Base-by-base conservation (phyloP, 2,329 filamentous ascomycete species). In the Cryphonectria naterciae region DNA sequence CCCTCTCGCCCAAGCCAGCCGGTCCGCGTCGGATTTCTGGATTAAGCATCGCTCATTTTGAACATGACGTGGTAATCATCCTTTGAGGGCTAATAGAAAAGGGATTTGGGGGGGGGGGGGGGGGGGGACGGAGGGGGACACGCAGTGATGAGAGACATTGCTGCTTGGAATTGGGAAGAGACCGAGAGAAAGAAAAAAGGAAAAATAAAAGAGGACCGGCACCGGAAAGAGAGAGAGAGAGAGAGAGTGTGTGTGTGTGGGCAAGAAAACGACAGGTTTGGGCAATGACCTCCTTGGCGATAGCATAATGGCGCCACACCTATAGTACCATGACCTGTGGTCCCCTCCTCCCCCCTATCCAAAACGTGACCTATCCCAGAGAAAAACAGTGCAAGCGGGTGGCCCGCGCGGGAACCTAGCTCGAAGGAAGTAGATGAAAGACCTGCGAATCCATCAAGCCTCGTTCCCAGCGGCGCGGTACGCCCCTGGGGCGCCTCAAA, bases 401-500 rank as follows among this genome's bases (percentile, higher is more conserved):
- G 28, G 28, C 54, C 54, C 28, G 28, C 54, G 25, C 54, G 54
- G 54, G 54, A 58, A 58, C 25, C 54, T 58, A 58, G 54, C 54
- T 32, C 54, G 54, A 32, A 58, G 54, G 25, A 32, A 32, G 54
- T 32, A 58, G 54, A 58, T 32, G 25, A 17, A 52, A 28, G 46
- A 11, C 25, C 28, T 25, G 35, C 37, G 3, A 39, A 39, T n/a
- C 60, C 60, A 58, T 32, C 54, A 58, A 58, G 54, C 54, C 37
- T 46, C 61, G 61, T 64, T 64, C 61, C 61, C 61, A 25, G 39
- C 61, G 11, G 7, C 37, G 32, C n/a, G 61, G 61, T 64, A 64
- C 37, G 39, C 61, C 11, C 17, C 19, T 39, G 25, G 7, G 7
- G 15, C 37, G 37, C 46, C 43, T 46, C 22, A 7, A 49, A 49